Evolutionary conservation across 2,329 filamentous ascomycete species (phyloP).

Genomic region (Didymella pomorum): DNA sequence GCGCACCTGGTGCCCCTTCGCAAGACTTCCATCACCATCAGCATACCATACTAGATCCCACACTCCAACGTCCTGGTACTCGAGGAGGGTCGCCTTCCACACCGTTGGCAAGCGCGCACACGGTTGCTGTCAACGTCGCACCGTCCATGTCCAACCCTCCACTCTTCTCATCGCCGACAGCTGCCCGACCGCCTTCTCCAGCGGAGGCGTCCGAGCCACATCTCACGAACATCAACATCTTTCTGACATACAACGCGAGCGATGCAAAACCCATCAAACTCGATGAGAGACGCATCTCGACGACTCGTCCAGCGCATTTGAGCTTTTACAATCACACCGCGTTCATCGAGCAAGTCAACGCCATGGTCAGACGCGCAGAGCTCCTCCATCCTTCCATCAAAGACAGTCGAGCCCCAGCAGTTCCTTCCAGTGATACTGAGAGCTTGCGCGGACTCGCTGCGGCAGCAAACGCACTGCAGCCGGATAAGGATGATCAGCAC

Average conservation of each 20-base stretch:
- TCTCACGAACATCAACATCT: constrained; percentile 63
- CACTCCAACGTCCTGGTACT: constrained; percentile 1
- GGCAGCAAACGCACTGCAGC: constrained; percentile 42
- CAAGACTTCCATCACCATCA: constrained; percentile 22
- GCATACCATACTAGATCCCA: constrained; percentile 22
- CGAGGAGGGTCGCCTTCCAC: constrained; percentile 2
- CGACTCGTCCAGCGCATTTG: constrained; percentile 21
- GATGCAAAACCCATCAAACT: constrained; percentile 59
- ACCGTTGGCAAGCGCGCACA: background rate
- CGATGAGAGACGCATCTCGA: constrained; percentile 31
- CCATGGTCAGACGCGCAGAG: constrained; percentile 23
- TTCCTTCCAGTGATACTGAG: constrained; percentile 17
- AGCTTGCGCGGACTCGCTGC: constrained; percentile 43
- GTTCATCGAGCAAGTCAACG: constrained; percentile 27
- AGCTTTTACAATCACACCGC: constrained; percentile 33
- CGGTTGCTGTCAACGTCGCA: background rate
- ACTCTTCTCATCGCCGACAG: constrained; percentile 6
- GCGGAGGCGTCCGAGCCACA: constrained; percentile 15
- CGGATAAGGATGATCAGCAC: constrained; percentile 17
- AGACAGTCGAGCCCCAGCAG: background rate
- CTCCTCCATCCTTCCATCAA: constrained; percentile 1
- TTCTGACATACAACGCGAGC: constrained; percentile 60
- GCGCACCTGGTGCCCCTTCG: background rate
- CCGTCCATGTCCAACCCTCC: background rate
- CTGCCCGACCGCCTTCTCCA: constrained; percentile 13